Percentiles rank a stretch among this genome's conserved stretches.
Evolutionary conservation across 768 basidiomycete genomes (phyloP).

Genomic region (Lyophyllum shimeji): DNA sequence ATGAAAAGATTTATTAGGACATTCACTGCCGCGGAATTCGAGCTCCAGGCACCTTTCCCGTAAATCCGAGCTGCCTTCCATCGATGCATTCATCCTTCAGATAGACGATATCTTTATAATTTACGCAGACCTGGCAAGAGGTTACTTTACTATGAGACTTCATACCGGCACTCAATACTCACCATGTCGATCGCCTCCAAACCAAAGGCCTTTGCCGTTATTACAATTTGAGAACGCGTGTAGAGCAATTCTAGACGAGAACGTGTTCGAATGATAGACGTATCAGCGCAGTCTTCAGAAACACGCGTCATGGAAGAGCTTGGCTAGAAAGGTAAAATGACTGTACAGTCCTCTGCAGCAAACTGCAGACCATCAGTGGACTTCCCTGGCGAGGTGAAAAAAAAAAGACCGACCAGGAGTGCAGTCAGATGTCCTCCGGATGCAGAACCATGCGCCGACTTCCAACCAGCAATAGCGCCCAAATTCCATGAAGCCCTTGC

Average conservation of each 20-base stretch:
- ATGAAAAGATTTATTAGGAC: neutral
- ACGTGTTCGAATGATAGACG: constrained; percentile 73
- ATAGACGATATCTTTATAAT: constrained; percentile 72
- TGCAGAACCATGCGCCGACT: constrained; percentile 43
- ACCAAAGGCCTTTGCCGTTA: constrained; percentile 80
- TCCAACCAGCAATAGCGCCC: constrained; percentile 71
- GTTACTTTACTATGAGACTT: neutral
- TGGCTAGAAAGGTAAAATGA: constrained; percentile 3
- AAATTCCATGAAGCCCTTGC: constrained; percentile 70
- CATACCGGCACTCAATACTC: constrained; percentile 1
- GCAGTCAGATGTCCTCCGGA: constrained; percentile 58
- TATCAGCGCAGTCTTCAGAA: constrained; percentile 83
- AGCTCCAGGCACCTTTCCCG: constrained; percentile 67
- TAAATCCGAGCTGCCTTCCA: constrained; percentile 80
- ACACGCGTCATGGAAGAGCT: constrained; percentile 4
- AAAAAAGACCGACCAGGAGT: constrained; percentile 53
- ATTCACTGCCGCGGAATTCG: neutral
- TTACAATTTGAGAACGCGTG: constrained; percentile 79
- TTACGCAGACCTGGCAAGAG: constrained; percentile 70
- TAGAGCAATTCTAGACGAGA: constrained; percentile 78
- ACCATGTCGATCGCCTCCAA: constrained; percentile 93
- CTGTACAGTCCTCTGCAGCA: constrained; percentile 90
- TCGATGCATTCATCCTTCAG: constrained; percentile 77
- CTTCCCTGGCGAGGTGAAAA: neutral
- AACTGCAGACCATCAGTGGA: constrained; percentile 52